A percentile compares a stretch with the other conserved stretches of the same genome.
phyloP scores from a whole-genome alignment of 208 protist species.

The Phytomonas serpens region DNA sequence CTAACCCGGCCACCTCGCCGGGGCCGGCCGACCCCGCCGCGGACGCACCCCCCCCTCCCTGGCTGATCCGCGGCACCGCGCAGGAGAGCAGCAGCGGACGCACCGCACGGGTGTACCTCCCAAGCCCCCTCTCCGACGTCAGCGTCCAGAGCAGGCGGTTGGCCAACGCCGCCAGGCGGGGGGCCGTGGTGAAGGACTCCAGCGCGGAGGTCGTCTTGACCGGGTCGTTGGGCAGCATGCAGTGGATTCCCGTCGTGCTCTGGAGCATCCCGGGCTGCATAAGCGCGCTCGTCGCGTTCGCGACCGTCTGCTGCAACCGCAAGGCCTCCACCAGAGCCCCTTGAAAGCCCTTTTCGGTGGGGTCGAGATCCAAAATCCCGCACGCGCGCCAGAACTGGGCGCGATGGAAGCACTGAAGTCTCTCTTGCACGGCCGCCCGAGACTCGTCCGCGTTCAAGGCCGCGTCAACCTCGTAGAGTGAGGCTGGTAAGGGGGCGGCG shows the following conservation, averaged over 20 bases:
- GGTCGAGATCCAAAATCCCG: conserved; percentile 68
- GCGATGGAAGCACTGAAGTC: conserved; percentile 50
- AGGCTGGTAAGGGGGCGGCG: conserved; percentile 28
- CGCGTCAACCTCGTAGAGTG: neutral
- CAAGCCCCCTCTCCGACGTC: conserved; percentile 57
- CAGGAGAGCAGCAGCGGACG: conserved; percentile 72
- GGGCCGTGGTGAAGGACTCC: conserved; percentile 63
- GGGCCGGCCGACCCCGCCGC: neutral
- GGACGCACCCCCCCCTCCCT: neutral
- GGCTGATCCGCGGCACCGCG: conserved; percentile 24
- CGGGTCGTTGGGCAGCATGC: conserved; percentile 54
- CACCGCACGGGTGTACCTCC: conserved; percentile 31
- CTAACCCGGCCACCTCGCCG: too few relatives aligned
- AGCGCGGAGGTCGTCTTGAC: conserved; percentile 51
- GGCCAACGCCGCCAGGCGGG: conserved; percentile 45
- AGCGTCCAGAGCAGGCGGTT: conserved; percentile 59
- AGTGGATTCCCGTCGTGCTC: conserved; percentile 75
- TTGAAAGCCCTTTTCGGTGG: conserved; percentile 54
- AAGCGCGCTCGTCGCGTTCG: conserved; percentile 56
- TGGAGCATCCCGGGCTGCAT: conserved; percentile 83
- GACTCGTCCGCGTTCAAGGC: conserved; percentile 11
- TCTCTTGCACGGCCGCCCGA: conserved; percentile 15
- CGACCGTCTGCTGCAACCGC: conserved; percentile 49
- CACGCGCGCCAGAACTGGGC: conserved; percentile 72
- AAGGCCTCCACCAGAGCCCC: conserved; percentile 51